Conservation (phyloP, 2,329 filamentous ascomycete genomes). For the Boeremia exigua region DNA sequence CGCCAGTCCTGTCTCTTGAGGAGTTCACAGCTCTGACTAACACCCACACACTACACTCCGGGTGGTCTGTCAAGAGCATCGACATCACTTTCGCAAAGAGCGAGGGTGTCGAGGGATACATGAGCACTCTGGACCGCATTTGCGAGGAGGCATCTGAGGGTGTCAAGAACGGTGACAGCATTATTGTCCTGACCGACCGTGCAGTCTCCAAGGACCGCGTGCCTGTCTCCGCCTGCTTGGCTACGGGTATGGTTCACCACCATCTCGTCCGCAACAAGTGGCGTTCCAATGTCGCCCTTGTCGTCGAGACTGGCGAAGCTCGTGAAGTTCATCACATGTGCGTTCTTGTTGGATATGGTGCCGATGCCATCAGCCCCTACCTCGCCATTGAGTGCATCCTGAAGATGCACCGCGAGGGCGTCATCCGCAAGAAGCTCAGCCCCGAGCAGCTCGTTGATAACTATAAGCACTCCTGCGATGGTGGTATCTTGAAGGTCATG, state of each 20-base stretch:
- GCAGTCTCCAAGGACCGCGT: slow-evolving; percentile 83
- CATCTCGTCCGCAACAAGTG: slow-evolving; percentile 95
- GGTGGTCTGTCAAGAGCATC: slow-evolving; percentile 88
- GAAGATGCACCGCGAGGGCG: slow-evolving; percentile 91
- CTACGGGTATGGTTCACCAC: slow-evolving; percentile 93
- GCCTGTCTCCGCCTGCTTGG: slow-evolving; percentile 82
- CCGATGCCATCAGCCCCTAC: slow-evolving; percentile 93
- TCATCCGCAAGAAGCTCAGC: slow-evolving; percentile 87
- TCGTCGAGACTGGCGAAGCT: slow-evolving; percentile 92
- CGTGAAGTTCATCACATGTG: slow-evolving; percentile 99
- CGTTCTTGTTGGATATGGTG: slow-evolving; percentile 94
- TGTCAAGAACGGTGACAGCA: slow-evolving; percentile 80
- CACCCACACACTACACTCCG: slow-evolving; percentile 72
- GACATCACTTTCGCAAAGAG: slow-evolving; percentile 92
- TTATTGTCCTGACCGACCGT: slow-evolving; percentile 89
- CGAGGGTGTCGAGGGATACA: slow-evolving; percentile 81
- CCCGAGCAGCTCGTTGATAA: slow-evolving; percentile 87
- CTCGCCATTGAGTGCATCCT: slow-evolving; percentile 95
- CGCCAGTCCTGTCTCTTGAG: slow-evolving; percentile 84
- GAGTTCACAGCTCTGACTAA: slow-evolving; percentile 89
- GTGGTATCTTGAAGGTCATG: slow-evolving; percentile 98
- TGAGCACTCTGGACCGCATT: slow-evolving; percentile 85
- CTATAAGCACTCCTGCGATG: slow-evolving; percentile 96
- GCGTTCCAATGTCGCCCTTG: slow-evolving; percentile 84
- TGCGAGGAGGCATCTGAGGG: slow-evolving; percentile 84